Evolutionary conservation across 116 monocot genomes (phyloP), one percentile per base, ranked within the genome.

Genomic region (Phalaenopsis hybrid): DNA sequence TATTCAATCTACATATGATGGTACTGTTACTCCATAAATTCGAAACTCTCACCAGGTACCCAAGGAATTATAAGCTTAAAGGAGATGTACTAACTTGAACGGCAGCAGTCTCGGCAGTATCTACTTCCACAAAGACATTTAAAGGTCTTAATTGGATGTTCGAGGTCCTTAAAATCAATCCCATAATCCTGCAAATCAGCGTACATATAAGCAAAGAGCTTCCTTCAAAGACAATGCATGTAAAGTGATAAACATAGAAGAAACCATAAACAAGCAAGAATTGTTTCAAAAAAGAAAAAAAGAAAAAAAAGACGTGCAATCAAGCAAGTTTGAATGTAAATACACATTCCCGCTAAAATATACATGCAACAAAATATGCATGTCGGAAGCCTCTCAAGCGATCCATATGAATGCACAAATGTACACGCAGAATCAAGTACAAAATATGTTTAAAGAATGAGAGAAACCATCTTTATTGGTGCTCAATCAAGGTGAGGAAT

Each of bases 101-200:
- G 70, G 10, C 52, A 81, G 63, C 52, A 41, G 37, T 77, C 84
- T 58, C 79, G 63, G 28, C 84, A 87, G 31, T 65, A 79, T 57
- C 77, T 81, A 72, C 85, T 85, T 81, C 78, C 78, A 81, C 85
- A 85, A 31, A 55, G 78, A 81, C 85, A 85, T 85, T 78, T 78
- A 73, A 85, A 85, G 55, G 85, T 70, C 81, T 85, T 85, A 10
- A 85, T 13, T 20, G 81, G 85, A 44, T 81, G 81, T 41, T 25
- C 44, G 33, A 12, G 77, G 68, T 69, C 81, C 77, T 81, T 77
- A 85, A 85, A 85, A 33, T 85, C 74, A 73, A 86, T 86, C 18
- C 76, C 82, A 65, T 79, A 86, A 76, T 82, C 82, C 82, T 86
- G 82, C 67, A 75, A 48, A 28, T 17, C 48, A 78, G 13, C 25